phyloP scores from a whole-genome alignment of 2,329 filamentous ascomycete species.

The Penicillium capsulatum region DNA sequence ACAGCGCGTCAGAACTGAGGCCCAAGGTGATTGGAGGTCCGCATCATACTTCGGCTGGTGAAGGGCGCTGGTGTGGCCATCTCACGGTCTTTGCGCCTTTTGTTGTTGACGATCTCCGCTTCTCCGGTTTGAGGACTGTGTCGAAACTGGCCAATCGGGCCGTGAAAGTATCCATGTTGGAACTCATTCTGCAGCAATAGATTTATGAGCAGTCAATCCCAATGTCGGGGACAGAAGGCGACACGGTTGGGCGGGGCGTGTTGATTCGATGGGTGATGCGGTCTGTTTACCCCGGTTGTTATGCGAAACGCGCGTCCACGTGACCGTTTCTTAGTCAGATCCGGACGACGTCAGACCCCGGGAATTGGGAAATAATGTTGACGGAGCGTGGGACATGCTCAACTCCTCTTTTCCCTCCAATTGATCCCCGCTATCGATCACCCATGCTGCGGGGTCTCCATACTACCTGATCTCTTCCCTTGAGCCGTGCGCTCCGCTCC shows the following conservation, averaged over 20 bases:
- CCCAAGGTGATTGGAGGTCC: constrained; percentile 16
- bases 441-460: constrained; percentile 24
- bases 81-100: constrained; percentile 54
- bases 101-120: constrained; percentile 65
- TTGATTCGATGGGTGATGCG: constrained; percentile 11
- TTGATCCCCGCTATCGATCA: constrained; percentile 9
- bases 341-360: constrained; percentile 17
- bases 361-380: constrained; percentile 3
- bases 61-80: constrained; percentile 75
- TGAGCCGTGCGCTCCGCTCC: constrained; percentile 26
- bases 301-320: constrained; percentile 18
- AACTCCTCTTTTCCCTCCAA: constrained; percentile 8
- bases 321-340: constrained; percentile 10
- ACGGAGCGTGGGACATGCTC: constrained; percentile 8
- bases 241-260: constrained; percentile 7
- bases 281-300: constrained; percentile 20
- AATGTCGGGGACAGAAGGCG: background rate
- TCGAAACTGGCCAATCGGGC: constrained; percentile 79
- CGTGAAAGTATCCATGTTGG: constrained; percentile 60
- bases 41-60: constrained; percentile 58
- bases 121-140: constrained; percentile 55
- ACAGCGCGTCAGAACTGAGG: constrained; percentile 2
- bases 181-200: constrained; percentile 19
- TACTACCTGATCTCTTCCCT: constrained; percentile 15
- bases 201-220: constrained; percentile 1